These are phyloP conservation scores for Rhodomyrtus tomentosa DNA, from an alignment of 345 rosid genomes.

Conservation along the genomic window DNA sequence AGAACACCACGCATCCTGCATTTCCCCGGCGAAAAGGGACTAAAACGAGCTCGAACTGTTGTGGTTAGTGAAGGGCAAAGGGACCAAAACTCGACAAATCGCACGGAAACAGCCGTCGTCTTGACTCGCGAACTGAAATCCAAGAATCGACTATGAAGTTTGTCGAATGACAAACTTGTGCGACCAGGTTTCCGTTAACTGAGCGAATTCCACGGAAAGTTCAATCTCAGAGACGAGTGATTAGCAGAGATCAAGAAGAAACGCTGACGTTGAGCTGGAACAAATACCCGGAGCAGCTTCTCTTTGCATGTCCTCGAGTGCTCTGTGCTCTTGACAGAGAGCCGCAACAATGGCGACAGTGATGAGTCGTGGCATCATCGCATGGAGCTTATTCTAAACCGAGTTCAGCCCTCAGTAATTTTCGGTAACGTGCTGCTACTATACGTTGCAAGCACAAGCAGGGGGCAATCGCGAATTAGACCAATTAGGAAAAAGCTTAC, in stretches of 20 bases:
- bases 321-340: neutral
- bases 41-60: neutral
- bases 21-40: neutral
- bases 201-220: no score
- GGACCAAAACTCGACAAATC: neutral
- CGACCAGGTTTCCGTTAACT: no score
- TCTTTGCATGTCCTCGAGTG: no score
- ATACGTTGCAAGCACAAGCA: neutral
- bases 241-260: no score
- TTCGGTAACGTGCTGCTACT: neutral
- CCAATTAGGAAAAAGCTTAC: neutral
- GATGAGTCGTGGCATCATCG: neutral
- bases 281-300: no score
- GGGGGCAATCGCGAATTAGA: neutral
- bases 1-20: constrained; percentile 15
- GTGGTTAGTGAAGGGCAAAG: neutral
- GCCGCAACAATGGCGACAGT: neutral
- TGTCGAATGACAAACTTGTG: no score
- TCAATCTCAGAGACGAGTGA: no score
- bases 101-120: no score
- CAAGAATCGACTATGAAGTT: no score
- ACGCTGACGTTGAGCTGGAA: no score
- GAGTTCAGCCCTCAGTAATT: neutral
- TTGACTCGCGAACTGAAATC: no score
- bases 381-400: neutral